Conservation (phyloP, 2,329 filamentous ascomycete species). For the Pleoardoris graminearum region DNA sequence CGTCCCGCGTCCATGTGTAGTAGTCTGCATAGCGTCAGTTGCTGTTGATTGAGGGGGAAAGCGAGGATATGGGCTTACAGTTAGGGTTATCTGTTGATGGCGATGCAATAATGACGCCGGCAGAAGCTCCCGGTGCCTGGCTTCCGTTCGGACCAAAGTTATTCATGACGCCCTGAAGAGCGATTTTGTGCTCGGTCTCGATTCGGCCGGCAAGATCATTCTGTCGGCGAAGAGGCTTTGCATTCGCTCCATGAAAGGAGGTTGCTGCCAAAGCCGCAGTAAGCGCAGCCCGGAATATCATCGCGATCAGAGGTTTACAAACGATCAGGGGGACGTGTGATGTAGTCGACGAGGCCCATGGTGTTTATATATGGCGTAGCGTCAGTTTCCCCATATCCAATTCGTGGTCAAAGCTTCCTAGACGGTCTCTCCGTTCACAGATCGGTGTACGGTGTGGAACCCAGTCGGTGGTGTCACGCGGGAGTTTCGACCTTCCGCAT, state of each 20-base stretch:
- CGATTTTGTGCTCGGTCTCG: slow-evolving; percentile 50
- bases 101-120: slow-evolving; percentile 59
- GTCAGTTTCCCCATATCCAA: background rate
- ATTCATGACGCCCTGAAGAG: slow-evolving; percentile 56
- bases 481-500: slow-evolving; percentile 4
- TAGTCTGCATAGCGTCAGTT: slow-evolving; percentile 58
- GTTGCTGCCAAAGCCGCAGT: slow-evolving; percentile 15
- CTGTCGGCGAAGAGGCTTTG: slow-evolving; percentile 4
- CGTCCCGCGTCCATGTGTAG: slow-evolving; percentile 77
- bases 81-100: slow-evolving; percentile 57
- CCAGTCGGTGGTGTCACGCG: slow-evolving; percentile 12
- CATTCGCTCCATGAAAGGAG: slow-evolving; percentile 6
- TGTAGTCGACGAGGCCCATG: background rate
- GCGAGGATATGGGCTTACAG: slow-evolving; percentile 48
- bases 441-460: slow-evolving; percentile 2
- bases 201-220: slow-evolving; percentile 35
- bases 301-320: slow-evolving; percentile 3
- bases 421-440: background rate
- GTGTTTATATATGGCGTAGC: background rate
- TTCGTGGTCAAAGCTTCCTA: background rate
- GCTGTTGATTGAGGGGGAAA: background rate
- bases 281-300: slow-evolving; percentile 10
- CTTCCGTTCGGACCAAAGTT: slow-evolving; percentile 60
- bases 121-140: slow-evolving; percentile 51
- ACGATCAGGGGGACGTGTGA: background rate